Percentiles rank a stretch among this genome's conserved stretches.
Evolutionary conservation across 164 flowering plant genomes (phyloP).

Genomic region (Piper betle): DNA sequence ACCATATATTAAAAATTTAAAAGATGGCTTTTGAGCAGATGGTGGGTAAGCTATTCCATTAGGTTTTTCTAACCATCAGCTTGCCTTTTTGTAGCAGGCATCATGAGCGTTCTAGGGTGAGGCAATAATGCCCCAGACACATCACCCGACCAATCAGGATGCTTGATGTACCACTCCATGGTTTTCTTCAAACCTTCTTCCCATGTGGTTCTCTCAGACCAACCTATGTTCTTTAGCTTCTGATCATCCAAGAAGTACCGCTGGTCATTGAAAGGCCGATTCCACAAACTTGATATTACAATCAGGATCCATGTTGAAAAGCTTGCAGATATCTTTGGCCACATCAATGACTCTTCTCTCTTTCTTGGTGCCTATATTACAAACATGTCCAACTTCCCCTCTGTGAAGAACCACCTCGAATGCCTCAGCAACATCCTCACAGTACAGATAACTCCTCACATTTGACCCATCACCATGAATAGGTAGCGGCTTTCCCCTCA

Average conservation of each 20-base stretch:
- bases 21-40: slow-evolving; percentile 8
- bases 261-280: slow-evolving; percentile 65
- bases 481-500: slow-evolving; percentile 54
- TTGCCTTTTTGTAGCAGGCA: slow-evolving; percentile 54
- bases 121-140: slow-evolving; percentile 59
- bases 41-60: slow-evolving; percentile 9
- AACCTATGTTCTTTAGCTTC: slow-evolving; percentile 58
- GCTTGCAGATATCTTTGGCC: slow-evolving; percentile 58
- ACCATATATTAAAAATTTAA: slow-evolving; percentile 58
- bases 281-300: slow-evolving; percentile 46
- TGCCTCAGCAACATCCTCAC: slow-evolving; percentile 82
- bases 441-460: slow-evolving; percentile 58
- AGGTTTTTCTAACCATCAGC: slow-evolving; percentile 29
- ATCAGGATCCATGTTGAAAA: slow-evolving; percentile 44
- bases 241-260: slow-evolving; percentile 69
- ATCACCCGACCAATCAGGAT: slow-evolving; percentile 85
- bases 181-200: slow-evolving; percentile 62
- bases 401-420: slow-evolving; percentile 64
- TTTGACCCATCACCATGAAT: slow-evolving; percentile 76
- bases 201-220: slow-evolving; percentile 65
- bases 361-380: slow-evolving; percentile 65
- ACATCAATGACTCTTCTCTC: slow-evolving; percentile 73
- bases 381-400: slow-evolving; percentile 78
- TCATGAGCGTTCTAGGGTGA: slow-evolving; percentile 66
- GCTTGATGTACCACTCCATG: slow-evolving; percentile 50